Conservation (phyloP, 2,329 filamentous ascomycete species). For the Basipetospora sp. region DNA sequence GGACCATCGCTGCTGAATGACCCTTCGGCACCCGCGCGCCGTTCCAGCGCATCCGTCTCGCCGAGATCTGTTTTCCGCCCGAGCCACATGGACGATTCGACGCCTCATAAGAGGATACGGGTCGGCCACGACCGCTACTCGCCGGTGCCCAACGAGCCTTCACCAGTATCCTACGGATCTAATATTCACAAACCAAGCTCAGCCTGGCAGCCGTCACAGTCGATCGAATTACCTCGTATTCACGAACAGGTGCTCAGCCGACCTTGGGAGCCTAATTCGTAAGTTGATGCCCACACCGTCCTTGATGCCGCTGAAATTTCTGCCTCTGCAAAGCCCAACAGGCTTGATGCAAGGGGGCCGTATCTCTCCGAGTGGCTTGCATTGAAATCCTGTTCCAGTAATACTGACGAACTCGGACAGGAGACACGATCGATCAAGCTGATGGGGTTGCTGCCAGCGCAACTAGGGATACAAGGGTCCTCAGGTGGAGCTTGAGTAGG, state of each 20-base stretch:
- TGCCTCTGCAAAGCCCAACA: too few species aligned
- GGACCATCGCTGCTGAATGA: conserved; percentile 21
- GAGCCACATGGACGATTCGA: conserved; percentile 16
- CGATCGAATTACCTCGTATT: conserved; percentile 30
- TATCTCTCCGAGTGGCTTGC: too few species aligned
- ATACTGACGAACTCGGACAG: too few species aligned
- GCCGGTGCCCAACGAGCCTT: conserved; percentile 5
- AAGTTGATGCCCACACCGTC: too few species aligned
- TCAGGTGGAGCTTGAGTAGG: too few species aligned
- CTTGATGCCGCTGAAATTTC: too few species aligned
- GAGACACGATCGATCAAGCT: too few species aligned
- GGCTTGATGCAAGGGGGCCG: too few species aligned
- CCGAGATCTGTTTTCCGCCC: conserved; percentile 25
- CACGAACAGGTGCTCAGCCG: conserved; percentile 33
- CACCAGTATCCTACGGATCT: conserved; percentile 11
- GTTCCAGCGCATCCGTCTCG: conserved; percentile 33
- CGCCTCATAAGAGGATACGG: conserved; percentile 34
- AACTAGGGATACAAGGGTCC: too few species aligned
- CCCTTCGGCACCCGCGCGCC: conserved; percentile 24
- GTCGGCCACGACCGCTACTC: conserved; percentile 30
- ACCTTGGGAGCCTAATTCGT: conserved; percentile 37
- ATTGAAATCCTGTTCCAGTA: too few species aligned
- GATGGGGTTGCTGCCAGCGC: too few species aligned
- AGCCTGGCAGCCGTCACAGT: conserved; percentile 20
- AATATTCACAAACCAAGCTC: conserved; percentile 2